These are phyloP conservation scores for Wallacemonas sp. DNA, from an alignment of 208 protist species.

Conservation along the genomic window DNA sequence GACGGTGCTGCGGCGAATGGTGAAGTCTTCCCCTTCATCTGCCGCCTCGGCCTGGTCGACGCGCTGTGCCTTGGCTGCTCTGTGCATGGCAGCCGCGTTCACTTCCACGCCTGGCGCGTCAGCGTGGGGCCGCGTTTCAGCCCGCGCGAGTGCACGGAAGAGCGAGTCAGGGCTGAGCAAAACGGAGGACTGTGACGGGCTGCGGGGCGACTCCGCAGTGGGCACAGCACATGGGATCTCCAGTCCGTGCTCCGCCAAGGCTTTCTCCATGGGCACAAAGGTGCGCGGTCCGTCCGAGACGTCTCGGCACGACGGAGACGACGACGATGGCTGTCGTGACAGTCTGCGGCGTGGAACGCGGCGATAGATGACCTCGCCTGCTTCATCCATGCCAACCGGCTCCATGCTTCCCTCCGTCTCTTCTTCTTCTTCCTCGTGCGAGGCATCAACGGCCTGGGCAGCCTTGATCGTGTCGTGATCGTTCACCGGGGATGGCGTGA, in stretches of 20 bases:
- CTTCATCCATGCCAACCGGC: slow-evolving; percentile 20
- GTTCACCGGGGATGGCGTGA: background rate
- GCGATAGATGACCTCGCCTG: slow-evolving; percentile 12
- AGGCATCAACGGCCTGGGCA: background rate
- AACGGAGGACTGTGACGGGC: background rate
- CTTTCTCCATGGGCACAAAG: background rate
- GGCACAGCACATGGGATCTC: background rate
- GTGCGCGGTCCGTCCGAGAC: background rate
- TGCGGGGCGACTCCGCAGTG: background rate
- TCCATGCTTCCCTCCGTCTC: background rate
- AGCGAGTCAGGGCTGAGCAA: background rate
- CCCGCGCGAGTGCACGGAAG: background rate
- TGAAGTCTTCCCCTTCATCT: background rate
- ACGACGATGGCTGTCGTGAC: too few relatives aligned
- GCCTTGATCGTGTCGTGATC: background rate
- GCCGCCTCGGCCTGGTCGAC: background rate
- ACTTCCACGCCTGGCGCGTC: too few relatives aligned
- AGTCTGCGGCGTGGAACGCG: background rate
- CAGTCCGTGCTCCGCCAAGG: slow-evolving; percentile 7
- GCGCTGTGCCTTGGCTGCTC: too few relatives aligned
- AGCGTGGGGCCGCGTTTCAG: too few relatives aligned
- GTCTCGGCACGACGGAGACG: too few relatives aligned
- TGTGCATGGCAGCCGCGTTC: too few relatives aligned
- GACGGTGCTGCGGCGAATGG: slow-evolving; percentile 8
- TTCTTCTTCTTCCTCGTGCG: slow-evolving; percentile 1